A percentile compares a stretch with the other conserved stretches of the same genome.
Conservation (phyloP, 495 filamentous ascomycete species). For the Alectoria sarmentosa region DNA sequence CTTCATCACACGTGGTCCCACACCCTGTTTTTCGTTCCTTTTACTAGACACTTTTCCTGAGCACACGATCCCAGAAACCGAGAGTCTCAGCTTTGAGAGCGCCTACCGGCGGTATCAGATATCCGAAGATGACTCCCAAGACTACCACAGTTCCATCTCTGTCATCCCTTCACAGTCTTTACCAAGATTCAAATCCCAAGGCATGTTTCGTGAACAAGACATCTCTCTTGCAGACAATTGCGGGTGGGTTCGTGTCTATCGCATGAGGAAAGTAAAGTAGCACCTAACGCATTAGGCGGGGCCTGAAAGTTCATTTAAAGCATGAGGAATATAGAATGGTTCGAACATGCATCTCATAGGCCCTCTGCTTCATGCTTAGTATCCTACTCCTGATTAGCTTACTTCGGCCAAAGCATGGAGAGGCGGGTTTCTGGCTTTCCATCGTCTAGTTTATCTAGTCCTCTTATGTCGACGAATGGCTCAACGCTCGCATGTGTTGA, state of each 20-base stretch:
- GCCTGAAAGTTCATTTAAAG: too few relatives aligned
- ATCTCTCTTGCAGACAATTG: background rate
- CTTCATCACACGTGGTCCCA: too few relatives aligned
- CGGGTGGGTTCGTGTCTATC: background rate
- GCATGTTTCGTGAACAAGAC: background rate
- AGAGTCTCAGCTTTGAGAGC: background rate
- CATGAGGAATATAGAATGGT: background rate
- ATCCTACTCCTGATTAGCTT: background rate
- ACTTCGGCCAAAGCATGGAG: background rate
- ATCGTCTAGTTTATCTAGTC: background rate
- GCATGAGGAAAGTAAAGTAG: background rate
- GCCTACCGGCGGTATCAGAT: background rate
- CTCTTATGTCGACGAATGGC: background rate
- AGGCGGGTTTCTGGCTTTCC: background rate
- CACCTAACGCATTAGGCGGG: too few relatives aligned
- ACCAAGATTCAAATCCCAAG: background rate
- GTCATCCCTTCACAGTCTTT: background rate
- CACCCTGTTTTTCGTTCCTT: background rate
- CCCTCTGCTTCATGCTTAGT: background rate
- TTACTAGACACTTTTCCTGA: background rate
- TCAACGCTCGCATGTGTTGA: background rate
- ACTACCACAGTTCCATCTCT: background rate
- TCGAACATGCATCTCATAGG: background rate
- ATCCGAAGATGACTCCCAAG: background rate
- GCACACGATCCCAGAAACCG: background rate